Conservation (phyloP, 1,139 yeast genomes). For the Blastobotrys elegans region DNA sequence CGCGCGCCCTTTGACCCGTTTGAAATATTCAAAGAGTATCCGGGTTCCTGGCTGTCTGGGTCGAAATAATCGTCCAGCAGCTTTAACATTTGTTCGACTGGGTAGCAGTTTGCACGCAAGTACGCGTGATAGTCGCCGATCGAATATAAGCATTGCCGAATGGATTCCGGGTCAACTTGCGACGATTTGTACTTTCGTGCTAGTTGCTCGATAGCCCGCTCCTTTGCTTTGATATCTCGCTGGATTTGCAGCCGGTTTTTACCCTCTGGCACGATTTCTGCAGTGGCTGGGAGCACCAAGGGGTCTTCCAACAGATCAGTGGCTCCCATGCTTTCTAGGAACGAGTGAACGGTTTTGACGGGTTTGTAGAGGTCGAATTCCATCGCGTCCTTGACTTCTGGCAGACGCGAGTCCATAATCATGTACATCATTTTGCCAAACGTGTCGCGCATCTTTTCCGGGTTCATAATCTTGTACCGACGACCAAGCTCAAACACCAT, state of each 20-base stretch:
- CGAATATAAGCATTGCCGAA: constrained; percentile 62
- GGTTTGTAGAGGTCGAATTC: constrained; percentile 71
- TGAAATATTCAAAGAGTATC: constrained; percentile 53
- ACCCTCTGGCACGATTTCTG: constrained; percentile 55
- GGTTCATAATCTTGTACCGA: constrained; percentile 73
- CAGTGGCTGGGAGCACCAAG: constrained; percentile 54
- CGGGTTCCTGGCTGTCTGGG: constrained; percentile 36
- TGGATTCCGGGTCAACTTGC: constrained; percentile 43
- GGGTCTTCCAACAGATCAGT: constrained; percentile 50
- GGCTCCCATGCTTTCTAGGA: constrained; percentile 37
- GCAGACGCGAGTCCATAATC: constrained; percentile 73
- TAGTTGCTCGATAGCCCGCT: constrained; percentile 53
- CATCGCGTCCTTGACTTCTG: constrained; percentile 60
- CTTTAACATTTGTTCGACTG: constrained; percentile 54
- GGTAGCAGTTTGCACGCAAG: constrained; percentile 59
- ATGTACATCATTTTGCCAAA: constrained; percentile 73
- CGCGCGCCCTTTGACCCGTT: constrained; percentile 63
- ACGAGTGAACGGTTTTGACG: constrained; percentile 52
- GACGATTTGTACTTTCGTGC: constrained; percentile 40
- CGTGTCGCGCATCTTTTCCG: constrained; percentile 67
- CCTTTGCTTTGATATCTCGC: constrained; percentile 56
- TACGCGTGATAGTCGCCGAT: constrained; percentile 72
- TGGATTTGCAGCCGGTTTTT: constrained; percentile 49
- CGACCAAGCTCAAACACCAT: constrained; percentile 67
- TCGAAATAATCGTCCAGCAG: constrained; percentile 47